phyloP scores from a whole-genome alignment of 75 land plant genomes.

The Selaginella moellendorffii region DNA sequence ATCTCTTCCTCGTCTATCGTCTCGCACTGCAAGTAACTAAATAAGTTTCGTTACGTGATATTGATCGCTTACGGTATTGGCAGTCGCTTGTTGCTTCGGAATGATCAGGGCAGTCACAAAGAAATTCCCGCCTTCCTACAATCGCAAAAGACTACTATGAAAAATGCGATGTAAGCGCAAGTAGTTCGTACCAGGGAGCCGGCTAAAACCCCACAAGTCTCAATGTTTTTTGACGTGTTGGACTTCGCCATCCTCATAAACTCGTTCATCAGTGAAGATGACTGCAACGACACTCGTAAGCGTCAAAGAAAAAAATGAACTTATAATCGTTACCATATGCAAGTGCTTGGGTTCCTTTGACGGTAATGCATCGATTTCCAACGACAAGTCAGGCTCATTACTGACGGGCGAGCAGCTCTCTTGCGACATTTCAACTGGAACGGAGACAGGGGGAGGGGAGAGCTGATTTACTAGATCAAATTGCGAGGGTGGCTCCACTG shows the following conservation, averaged over 20 bases:
- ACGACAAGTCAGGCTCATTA: not conserved
- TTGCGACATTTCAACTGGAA: not conserved
- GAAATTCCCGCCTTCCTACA: not conserved
- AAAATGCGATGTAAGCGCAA: not conserved
- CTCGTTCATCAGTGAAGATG: not conserved
- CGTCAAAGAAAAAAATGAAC: not conserved
- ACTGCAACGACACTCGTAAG: not conserved
- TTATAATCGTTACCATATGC: not conserved
- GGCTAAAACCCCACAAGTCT: slow-evolving; percentile 4
- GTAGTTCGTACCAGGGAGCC: not conserved
- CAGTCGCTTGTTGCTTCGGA: slow-evolving; percentile 2
- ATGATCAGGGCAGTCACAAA: slow-evolving; percentile 1
- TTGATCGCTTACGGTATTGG: not conserved
- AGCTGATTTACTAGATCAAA: not conserved
- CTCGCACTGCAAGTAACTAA: not conserved
- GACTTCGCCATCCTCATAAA: not conserved
- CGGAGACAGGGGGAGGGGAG: not conserved
- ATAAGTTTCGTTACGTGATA: not conserved
- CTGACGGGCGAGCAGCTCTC: too few relatives aligned
- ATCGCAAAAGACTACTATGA: not conserved
- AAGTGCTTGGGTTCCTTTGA: not conserved
- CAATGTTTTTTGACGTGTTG: not conserved
- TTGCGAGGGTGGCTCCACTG: not conserved
- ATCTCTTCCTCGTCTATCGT: not conserved
- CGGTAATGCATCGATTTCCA: not conserved